These are phyloP conservation scores for Hymenoscyphus infarciens DNA, from an alignment of 2,329 filamentous ascomycete species.

Conservation along the genomic window DNA sequence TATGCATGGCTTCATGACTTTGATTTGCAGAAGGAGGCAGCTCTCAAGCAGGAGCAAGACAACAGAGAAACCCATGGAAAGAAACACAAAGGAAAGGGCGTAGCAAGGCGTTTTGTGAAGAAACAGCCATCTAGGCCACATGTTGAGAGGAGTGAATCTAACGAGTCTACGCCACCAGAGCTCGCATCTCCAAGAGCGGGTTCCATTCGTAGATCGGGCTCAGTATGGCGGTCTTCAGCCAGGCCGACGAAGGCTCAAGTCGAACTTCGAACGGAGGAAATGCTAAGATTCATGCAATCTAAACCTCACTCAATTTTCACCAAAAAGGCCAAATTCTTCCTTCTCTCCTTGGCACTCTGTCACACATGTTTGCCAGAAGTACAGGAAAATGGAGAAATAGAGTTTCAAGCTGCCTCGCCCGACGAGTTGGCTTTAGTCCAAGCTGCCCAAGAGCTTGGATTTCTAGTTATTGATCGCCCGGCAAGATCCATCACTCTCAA, in stretches of 20 bases:
- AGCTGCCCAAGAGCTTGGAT: constrained; percentile 83
- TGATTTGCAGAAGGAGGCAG: constrained; percentile 44
- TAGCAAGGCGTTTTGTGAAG: constrained; percentile 19
- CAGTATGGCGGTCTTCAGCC: constrained; percentile 33
- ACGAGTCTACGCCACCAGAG: constrained; percentile 8
- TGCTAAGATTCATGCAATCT: constrained; percentile 72
- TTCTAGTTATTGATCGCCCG: constrained; percentile 70
- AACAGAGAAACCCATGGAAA: constrained; percentile 10
- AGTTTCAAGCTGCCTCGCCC: constrained; percentile 84
- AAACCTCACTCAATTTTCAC: constrained; percentile 76
- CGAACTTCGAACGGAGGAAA: constrained; percentile 64
- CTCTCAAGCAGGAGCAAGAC: constrained; percentile 14
- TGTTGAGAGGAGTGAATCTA: not conserved
- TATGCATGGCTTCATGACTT: constrained; percentile 84
- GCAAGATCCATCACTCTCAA: constrained; percentile 61
- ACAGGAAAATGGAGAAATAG: constrained; percentile 63
- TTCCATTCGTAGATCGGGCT: constrained; percentile 26
- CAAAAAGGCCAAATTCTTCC: constrained; percentile 73
- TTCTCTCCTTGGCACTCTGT: constrained; percentile 81
- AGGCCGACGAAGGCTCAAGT: constrained; percentile 44
- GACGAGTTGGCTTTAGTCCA: constrained; percentile 84
- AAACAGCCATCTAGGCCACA: constrained; percentile 15
- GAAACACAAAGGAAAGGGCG: constrained; percentile 27
- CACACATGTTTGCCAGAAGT: constrained; percentile 85
- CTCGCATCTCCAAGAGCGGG: constrained; percentile 7